Evolutionary conservation across 2,329 filamentous ascomycete genomes (phyloP).

Genomic region (Calonectria pseudoturangicola): DNA sequence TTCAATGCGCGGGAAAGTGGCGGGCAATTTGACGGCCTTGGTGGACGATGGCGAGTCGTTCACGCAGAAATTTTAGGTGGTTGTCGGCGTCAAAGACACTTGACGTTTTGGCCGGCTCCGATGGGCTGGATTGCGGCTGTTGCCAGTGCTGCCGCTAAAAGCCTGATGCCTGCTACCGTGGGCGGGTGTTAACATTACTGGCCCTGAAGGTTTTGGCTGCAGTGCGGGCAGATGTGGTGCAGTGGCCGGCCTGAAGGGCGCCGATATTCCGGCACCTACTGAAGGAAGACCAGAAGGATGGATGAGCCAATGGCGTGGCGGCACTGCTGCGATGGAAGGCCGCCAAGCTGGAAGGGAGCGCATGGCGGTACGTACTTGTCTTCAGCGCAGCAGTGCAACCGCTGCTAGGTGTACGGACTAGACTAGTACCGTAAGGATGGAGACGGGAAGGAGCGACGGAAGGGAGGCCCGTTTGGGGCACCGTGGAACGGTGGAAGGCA

Average conservation of each 20-base stretch:
- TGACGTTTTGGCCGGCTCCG: constrained; percentile 45
- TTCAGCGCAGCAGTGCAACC: neutral
- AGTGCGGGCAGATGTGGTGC: constrained; percentile 17
- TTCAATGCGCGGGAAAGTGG: constrained; percentile 32
- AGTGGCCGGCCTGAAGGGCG: constrained; percentile 11
- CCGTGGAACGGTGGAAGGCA: constrained; percentile 9
- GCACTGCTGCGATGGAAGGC: neutral
- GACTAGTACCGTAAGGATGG: constrained; percentile 15
- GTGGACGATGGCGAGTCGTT: constrained; percentile 21
- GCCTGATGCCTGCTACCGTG: constrained; percentile 29
- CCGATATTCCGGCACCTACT: constrained; percentile 19
- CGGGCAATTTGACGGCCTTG: constrained; percentile 16
- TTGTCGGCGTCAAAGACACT: constrained; percentile 51
- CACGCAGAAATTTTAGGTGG: constrained; percentile 45
- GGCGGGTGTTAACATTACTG: constrained; percentile 32
- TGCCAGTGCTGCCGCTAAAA: constrained; percentile 48
- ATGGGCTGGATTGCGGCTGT: constrained; percentile 48
- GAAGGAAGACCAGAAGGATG: constrained; percentile 21
- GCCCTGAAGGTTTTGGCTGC: constrained; percentile 17
- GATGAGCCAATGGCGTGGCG: constrained; percentile 42
- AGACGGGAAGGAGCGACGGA: constrained; percentile 12
- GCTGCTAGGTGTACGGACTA: too few species aligned
- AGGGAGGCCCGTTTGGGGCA: constrained; percentile 26
- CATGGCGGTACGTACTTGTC: constrained; percentile 21
- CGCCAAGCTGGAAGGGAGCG: neutral